Percentiles rank a stretch among this genome's conserved stretches.
Evolutionary conservation across 345 rosid genomes (phyloP).

Genomic region (Eucalyptus virginea): DNA sequence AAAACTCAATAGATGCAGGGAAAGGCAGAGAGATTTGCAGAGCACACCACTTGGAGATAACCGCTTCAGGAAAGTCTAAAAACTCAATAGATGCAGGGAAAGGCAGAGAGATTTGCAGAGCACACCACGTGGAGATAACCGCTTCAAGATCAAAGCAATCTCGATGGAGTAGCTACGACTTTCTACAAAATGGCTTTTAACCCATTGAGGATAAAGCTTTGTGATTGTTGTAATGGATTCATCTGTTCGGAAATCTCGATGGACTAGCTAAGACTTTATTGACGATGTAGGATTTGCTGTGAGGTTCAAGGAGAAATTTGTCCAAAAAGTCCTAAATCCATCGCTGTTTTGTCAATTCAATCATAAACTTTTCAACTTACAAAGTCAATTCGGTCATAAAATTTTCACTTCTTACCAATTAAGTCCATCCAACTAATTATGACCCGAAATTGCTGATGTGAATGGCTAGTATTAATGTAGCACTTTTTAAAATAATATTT

Average conservation of each 20-base stretch:
- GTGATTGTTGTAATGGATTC: not conserved
- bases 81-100: not conserved
- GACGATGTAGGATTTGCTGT: too few species aligned
- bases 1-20: too few species aligned
- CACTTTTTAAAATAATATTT: too few species aligned
- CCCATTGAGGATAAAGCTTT: not conserved
- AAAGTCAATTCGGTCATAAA: fast-evolving
- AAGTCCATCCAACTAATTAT: fast-evolving
- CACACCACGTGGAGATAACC: not conserved
- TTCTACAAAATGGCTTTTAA: not conserved
- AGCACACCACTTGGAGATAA: too few species aligned
- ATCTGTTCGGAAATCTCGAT: not conserved
- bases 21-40: too few species aligned
- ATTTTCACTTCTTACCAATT: too few species aligned
- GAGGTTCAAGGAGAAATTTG: too few species aligned
- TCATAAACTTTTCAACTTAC: too few species aligned
- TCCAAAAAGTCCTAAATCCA: fast-evolving
- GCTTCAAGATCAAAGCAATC: fast-evolving
- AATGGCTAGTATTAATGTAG: too few species aligned
- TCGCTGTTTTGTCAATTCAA: fast-evolving
- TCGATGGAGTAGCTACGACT: not conserved
- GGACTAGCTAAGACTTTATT: too few species aligned
- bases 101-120: not conserved
- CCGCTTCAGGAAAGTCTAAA: too few species aligned
- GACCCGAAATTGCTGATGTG: too few species aligned